Evolutionary conservation across 2,329 filamentous ascomycete genomes (phyloP).

Genomic region (Xylariaceae sp.): DNA sequence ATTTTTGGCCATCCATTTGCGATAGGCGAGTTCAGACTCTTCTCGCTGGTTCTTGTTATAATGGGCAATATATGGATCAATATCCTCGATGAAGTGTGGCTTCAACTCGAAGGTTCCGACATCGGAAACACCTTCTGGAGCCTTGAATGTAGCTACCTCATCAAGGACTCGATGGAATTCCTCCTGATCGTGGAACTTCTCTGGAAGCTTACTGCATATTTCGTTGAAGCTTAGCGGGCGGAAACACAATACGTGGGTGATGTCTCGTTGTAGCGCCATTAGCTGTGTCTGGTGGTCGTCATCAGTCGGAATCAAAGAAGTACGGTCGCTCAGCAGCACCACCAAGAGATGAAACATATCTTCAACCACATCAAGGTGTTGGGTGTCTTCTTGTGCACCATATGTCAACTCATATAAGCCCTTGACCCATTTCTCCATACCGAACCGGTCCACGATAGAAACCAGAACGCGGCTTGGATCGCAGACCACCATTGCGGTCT

Average conservation of each 20-base stretch:
- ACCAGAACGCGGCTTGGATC: conserved; percentile 79
- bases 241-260: conserved; percentile 92
- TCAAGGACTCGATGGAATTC: conserved; percentile 81
- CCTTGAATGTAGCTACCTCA: conserved; percentile 82
- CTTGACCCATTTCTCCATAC: conserved; percentile 81
- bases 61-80: conserved; percentile 94
- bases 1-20: conserved; percentile 80
- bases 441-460: conserved; percentile 87
- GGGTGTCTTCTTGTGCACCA: conserved; percentile 74
- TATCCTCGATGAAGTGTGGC: conserved; percentile 75
- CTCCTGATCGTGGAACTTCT: conserved; percentile 84
- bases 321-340: conserved; percentile 83
- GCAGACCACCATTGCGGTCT: conserved; percentile 85
- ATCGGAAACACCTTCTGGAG: conserved; percentile 87
- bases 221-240: conserved; percentile 94
- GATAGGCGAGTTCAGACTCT: conserved; percentile 87
- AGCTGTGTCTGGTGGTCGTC: conserved; percentile 62
- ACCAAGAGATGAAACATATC: conserved; percentile 94
- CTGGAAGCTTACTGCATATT: conserved; percentile 77
- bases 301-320: conserved; percentile 66
- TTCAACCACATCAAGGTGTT: conserved; percentile 89
- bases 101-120: conserved; percentile 93
- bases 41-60: conserved; percentile 97
- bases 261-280: conserved; percentile 76
- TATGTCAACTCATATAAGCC: conserved; percentile 72